Base-by-base conservation (phyloP, 495 filamentous ascomycete genomes). In the Lepidopterella palustris region DNA sequence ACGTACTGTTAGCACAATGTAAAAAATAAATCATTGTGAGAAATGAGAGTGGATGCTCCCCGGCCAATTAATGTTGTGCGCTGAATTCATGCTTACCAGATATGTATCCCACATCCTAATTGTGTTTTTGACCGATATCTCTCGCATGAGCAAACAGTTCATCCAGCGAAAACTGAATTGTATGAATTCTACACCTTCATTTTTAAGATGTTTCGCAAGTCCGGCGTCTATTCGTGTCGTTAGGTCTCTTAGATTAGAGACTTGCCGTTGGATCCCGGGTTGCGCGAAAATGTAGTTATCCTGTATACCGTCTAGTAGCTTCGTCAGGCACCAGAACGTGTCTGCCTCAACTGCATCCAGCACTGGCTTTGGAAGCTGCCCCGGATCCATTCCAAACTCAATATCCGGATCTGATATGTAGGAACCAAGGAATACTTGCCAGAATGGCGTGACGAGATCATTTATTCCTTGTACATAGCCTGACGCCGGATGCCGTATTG, bases 61-160 rank as follows among this genome's bases (percentile, higher is more conserved):
- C 3, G 35, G 31, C 31, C 6, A 35, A 42, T 3, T 15, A 15
- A 2, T 13, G 35, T 15, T 11, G 18, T 42, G 35, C 13, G 21
- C 23, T 6, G 23, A 24, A 27, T 20, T 42, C 4, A 13, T 13
- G 47, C 84, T 66, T 75, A 95, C 91, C 79, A 98, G 83, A 73
- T 98, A 98, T 10, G 93, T 98, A 76, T 98, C 93, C 93, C 93
- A 98, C 93, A 98, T 98, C 61, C 93, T 79, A 64, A 97, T 96
- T 0, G 89, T 96, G 67, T 96, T 97, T 72, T 84, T 88, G 40
- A 98, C 90, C 71, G 86, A 95, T 60, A 98, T 87, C 73, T 98
- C 93, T 60, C 93, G 81, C 93, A 98, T 98, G 64, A 98, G 77
- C 60, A 98, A 80, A 68, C 93, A 98, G 67, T 98, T 98, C 93